These are phyloP conservation scores for Irpex sp. DNA, from an alignment of 1,284 basidiomycete genomes.

Conservation along the genomic window DNA sequence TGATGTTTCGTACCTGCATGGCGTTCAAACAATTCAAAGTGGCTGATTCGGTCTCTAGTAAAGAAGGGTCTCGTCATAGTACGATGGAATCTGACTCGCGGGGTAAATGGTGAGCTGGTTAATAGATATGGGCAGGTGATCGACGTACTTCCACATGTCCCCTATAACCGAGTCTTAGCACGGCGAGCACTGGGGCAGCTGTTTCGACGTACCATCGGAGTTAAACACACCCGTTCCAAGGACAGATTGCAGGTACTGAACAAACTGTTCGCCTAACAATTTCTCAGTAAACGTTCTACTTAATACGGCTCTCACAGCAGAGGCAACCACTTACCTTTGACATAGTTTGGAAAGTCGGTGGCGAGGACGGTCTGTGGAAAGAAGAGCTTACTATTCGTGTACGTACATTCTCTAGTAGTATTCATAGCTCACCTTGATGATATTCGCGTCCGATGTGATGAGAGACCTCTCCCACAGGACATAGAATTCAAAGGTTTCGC, in stretches of 20 bases:
- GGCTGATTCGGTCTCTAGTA: conserved; percentile 19
- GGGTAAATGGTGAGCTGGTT: not conserved
- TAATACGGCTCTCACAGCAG: too few species aligned
- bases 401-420: not conserved
- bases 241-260: conserved; percentile 27
- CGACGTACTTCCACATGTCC: conserved; percentile 27
- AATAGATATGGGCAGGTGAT: not conserved
- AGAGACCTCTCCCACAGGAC: conserved; percentile 18
- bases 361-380: conserved; percentile 19
- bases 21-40: conserved; percentile 22
- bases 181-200: not conserved
- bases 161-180: conserved; percentile 14
- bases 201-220: conserved; percentile 8
- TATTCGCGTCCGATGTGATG: conserved; percentile 18
- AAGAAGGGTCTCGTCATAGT: conserved; percentile 29
- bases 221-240: conserved; percentile 47
- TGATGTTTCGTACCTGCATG: conserved; percentile 15
- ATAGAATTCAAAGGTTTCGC: conserved; percentile 13
- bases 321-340: conserved; percentile 16
- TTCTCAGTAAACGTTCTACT: not conserved
- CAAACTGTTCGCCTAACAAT: conserved; percentile 23
- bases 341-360: conserved; percentile 20
- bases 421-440: conserved; percentile 18
- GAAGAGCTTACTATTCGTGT: not conserved
- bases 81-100: conserved; percentile 24